A percentile compares a stretch with the other conserved stretches of the same genome.
Evolutionary conservation across 2,329 filamentous ascomycete genomes (phyloP).

Genomic region (Monosporascus ibericus): DNA sequence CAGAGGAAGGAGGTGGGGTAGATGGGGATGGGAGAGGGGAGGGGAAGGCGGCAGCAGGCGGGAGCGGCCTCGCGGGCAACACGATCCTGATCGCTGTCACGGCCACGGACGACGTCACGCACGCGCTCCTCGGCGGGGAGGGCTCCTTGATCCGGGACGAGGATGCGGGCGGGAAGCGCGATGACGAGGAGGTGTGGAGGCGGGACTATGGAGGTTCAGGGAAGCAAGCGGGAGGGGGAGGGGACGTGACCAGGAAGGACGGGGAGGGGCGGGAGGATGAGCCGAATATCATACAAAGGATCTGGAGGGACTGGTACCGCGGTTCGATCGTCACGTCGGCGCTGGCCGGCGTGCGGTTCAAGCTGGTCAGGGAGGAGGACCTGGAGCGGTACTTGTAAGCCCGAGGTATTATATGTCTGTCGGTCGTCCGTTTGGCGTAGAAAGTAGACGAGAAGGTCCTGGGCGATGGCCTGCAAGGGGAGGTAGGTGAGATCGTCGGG

Average conservation of each 20-base stretch:
- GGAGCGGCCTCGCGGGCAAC: background rate
- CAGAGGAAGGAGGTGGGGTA: background rate
- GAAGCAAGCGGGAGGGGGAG: background rate
- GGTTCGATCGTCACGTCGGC: constrained; percentile 33
- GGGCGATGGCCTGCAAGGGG: no score
- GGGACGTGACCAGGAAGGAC: background rate
- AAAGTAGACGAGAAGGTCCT: no score
- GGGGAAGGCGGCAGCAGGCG: background rate
- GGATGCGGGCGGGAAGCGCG: background rate
- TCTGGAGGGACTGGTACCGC: constrained; percentile 41
- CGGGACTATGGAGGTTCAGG: background rate
- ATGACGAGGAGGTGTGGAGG: background rate
- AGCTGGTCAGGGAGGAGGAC: constrained; percentile 38
- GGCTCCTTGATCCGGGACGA: constrained; percentile 12
- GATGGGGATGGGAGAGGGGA: background rate
- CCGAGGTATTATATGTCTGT: background rate
- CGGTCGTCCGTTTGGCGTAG: no score
- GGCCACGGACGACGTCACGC: constrained; percentile 28
- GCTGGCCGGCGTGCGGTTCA: constrained; percentile 36
- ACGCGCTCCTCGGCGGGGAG: constrained; percentile 21
- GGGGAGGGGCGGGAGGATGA: constrained; percentile 13
- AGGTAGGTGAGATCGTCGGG: no score
- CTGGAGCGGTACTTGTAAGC: constrained; percentile 25
- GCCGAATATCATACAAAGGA: constrained; percentile 37
- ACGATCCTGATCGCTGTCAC: constrained; percentile 35